Evolutionary conservation across 2,329 filamentous ascomycete genomes (phyloP).

Genomic region (Alternaria sp.): DNA sequence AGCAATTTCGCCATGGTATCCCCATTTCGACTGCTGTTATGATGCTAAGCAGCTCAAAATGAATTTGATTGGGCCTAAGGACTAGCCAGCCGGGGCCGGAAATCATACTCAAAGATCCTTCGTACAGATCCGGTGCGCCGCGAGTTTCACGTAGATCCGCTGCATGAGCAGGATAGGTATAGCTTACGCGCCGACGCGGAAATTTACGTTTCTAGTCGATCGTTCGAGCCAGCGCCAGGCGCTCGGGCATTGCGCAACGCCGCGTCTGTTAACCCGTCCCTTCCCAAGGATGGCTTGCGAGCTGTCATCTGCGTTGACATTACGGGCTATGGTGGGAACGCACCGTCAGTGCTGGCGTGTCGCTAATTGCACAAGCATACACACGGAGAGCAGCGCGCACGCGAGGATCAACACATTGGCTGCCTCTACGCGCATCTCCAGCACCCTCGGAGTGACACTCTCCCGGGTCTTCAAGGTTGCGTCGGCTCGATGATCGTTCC

Average conservation of each 20-base stretch:
- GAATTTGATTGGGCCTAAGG: constrained; percentile 30
- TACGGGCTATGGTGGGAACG: constrained; percentile 26
- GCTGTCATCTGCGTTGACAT: constrained; percentile 25
- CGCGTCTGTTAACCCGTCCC: constrained; percentile 36
- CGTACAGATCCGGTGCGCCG: constrained; percentile 44
- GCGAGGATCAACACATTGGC: constrained; percentile 26
- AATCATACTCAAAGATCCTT: constrained; percentile 43
- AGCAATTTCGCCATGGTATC: constrained; percentile 18
- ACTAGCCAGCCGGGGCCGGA: constrained; percentile 29
- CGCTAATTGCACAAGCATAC: constrained; percentile 22
- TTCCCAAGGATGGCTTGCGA: constrained; percentile 24
- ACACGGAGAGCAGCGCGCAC: constrained; percentile 28
- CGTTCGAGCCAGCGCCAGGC: constrained; percentile 46
- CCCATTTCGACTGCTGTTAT: constrained; percentile 17
- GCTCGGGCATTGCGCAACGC: constrained; percentile 52
- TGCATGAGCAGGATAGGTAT: constrained; percentile 39
- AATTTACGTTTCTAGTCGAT: constrained; percentile 47
- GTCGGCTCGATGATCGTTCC: constrained; percentile 38
- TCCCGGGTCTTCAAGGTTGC: constrained; percentile 22
- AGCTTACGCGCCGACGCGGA: constrained; percentile 41
- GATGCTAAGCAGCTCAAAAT: constrained; percentile 10
- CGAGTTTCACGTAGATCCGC: constrained; percentile 47
- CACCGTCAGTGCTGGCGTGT: constrained; percentile 27
- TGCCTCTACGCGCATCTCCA: constrained; percentile 25
- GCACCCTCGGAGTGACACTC: constrained; percentile 33